Percentiles rank a stretch among this genome's conserved stretches.
Conservation (phyloP, 2,329 filamentous ascomycete genomes). For the Aspergillus luchuensis region DNA sequence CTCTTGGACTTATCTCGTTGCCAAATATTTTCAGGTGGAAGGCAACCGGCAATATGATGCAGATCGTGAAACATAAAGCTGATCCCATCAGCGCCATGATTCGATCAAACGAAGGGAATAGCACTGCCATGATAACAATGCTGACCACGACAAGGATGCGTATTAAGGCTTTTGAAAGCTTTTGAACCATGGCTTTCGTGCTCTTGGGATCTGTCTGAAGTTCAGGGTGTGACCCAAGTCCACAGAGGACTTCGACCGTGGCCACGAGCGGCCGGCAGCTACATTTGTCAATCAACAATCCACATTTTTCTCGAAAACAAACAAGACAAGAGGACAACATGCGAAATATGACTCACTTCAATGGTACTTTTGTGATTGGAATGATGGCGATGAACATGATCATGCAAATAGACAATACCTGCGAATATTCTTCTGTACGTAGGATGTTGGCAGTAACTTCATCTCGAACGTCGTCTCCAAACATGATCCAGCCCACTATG, state of each 20-base stretch:
- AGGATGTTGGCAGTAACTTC: slow-evolving; percentile 92
- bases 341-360: slow-evolving; percentile 59
- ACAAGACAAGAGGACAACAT: not conserved
- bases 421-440: slow-evolving; percentile 71
- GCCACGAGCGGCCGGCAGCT: slow-evolving; percentile 80
- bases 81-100: slow-evolving; percentile 92
- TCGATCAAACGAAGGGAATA: slow-evolving; percentile 78
- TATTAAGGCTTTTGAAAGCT: slow-evolving; percentile 60
- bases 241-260: slow-evolving; percentile 78
- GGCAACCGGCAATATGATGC: slow-evolving; percentile 81
- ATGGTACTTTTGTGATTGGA: slow-evolving; percentile 89
- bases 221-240: slow-evolving; percentile 61
- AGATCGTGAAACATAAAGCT: slow-evolving; percentile 89
- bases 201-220: slow-evolving; percentile 27
- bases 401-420: slow-evolving; percentile 72
- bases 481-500: slow-evolving; percentile 87
- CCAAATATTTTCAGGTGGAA: slow-evolving; percentile 92
- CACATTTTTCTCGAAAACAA: not conserved
- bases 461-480: slow-evolving; percentile 82
- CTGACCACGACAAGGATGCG: slow-evolving; percentile 68
- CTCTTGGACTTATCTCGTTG: slow-evolving; percentile 63
- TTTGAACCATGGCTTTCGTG: slow-evolving; percentile 55
- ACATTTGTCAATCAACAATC: slow-evolving; percentile 24
- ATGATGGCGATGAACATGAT: slow-evolving; percentile 89
- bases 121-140: slow-evolving; percentile 73